Base-by-base conservation (phyloP, 2,329 filamentous ascomycete species). In the Bertia moriformis region DNA sequence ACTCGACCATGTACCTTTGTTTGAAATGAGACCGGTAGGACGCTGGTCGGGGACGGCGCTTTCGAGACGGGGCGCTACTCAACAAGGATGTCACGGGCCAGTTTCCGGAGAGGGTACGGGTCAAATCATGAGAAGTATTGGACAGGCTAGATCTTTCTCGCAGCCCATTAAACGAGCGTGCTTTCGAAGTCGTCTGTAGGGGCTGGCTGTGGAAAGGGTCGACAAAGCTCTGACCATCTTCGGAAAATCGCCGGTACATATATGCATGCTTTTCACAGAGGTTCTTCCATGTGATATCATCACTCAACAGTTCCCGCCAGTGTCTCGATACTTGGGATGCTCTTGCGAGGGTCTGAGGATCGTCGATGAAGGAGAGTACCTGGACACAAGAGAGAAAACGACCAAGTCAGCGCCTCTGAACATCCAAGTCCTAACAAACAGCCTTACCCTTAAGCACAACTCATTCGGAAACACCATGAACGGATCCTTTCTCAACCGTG, bases 221-320 rank as follows among this genome's bases (percentile, higher is more conserved):
- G 7, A 35, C 17, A 15, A 35, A 10, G 15, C 17, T 15, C n/a
- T n/a, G 24, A 29, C n/a, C 24, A 7, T 35, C 32, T 35, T 18
- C 32, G 7, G 32, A 17, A 7, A 18, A 7, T 10, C 32, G 12
- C 15, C 32, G 32, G 10, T 12, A 12, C 7, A 15, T 7, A 57
- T 94, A 98, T 44, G 91, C 87, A 57, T 94, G 89, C 60, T 94
- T 95, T 46, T 93, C 86, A 56, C 89, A 96, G 15, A 98, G 70
- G 44, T 91, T 86, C 64, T 94, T 95, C 91, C 91, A 98, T 1
- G 91, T 93, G 61, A 95, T 88, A 57, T 98, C 91, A 57, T 98
- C 91, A 53, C 83, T 89, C 38, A 98, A 69, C 4, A 98, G 69
- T 58, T 95, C 88, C 45, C 85, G 75, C 91, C 91, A 98, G 56